Evolutionary conservation across 345 rosid species (phyloP).

Genomic region (sweet orange (Citrus sinensis)): DVS_A1.0 CM039169.1:18408001-18408500

Average conservation of each 20-base stretch:
- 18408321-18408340: neutral
- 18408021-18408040: too few relatives aligned
- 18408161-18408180: neutral
- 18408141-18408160: neutral
- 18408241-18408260: too few relatives aligned
- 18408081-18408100: too few relatives aligned
- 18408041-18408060: neutral
- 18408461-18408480: too few relatives aligned
- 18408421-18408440: neutral
- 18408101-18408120: too few relatives aligned
- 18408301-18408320: neutral
- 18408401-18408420: too few relatives aligned
- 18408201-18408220: neutral
- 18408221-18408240: too few relatives aligned
- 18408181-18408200: neutral
- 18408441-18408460: neutral
- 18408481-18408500: too few relatives aligned
- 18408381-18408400: neutral
- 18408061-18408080: neutral
- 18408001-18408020: neutral
- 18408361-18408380: neutral
- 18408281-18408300: too few relatives aligned
- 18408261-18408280: too few relatives aligned
- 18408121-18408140: too few relatives aligned
- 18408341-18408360: neutral